Evolutionary conservation across 352 stramenopile species (phyloP), one percentile per base, ranked within the genome.

Genomic region (Peronospora destructor): DNA sequence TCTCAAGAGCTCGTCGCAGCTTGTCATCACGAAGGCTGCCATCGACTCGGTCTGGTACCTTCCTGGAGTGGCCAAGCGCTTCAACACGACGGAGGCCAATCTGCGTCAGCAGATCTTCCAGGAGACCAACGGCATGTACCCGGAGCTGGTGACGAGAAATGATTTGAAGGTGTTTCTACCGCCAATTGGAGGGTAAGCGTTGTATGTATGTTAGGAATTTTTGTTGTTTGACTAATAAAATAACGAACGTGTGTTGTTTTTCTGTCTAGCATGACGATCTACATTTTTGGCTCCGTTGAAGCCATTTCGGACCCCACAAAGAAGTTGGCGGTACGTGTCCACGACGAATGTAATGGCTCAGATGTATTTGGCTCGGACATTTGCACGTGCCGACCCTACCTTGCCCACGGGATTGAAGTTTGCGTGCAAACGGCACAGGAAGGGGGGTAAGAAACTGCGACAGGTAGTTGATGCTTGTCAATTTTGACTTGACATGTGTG

Each of bases 121-220:
- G 46, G 97, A 99, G 76, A 99, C 96, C 30, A 99, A 99, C 71
- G 97, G 96, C 57, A 99, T 99, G 96, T 99, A 99, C 68, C 97
- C 97, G 4, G 96, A 99, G 71, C 67, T 99, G 6, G 95, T 99
- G 51, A 99, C 97, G 11, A 80, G 97, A 41, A 96, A 94, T 14
- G 97, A 99, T 59, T 84, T 99, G 46, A 98, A 98, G 66, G 84
- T 98, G 2, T 99, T 99, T 55, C 56, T 99, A 30, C 97, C 97
- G 29, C 97, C 97, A 10, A 99, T 99, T 64, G 96, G 96, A 57
- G 96, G 96, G 77, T 87, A 67, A 43, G 76, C 6, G 3, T 29
- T 33, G 17, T 70, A 9, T 39, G 45, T 14, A 43, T 37, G 12
- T 0, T 4, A 17, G 9, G 44, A 30, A 5, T 13, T 8, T 29